Percentiles rank a stretch among this genome's conserved stretches.
Conservation (phyloP, 208 protist species). For the Trichomonas vaginalis region DNA sequence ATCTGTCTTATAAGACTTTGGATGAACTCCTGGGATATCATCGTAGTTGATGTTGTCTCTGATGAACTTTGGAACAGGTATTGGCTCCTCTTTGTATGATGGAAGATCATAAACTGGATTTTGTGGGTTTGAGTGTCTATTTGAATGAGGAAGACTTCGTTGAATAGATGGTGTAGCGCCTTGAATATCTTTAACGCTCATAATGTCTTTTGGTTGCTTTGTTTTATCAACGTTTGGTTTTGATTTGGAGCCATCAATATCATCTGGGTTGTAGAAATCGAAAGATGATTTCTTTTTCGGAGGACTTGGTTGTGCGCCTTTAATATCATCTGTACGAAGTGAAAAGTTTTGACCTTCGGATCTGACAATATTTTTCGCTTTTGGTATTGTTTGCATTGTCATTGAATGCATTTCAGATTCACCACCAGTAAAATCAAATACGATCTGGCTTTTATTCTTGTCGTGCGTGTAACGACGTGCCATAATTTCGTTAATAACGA, state of each 20-base stretch:
- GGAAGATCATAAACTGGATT: slow-evolving; percentile 1
- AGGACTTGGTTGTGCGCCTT: not conserved
- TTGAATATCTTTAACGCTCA: not conserved
- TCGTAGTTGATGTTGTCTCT: not conserved
- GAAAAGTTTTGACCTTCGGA: not conserved
- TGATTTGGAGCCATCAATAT: not conserved
- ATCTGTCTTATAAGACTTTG: not conserved
- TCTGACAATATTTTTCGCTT: not conserved
- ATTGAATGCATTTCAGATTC: not conserved
- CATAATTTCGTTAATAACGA: not conserved
- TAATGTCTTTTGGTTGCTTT: not conserved
- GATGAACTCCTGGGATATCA: not conserved
- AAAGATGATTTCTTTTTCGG: too few relatives aligned
- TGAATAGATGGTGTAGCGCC: not conserved
- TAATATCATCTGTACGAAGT: not conserved
- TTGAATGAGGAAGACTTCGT: not conserved
- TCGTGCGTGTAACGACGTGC: not conserved
- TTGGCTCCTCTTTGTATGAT: not conserved
- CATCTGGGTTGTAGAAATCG: not conserved
- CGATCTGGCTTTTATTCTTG: slow-evolving; percentile 12
- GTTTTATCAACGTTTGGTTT: not conserved
- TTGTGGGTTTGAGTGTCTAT: not conserved
- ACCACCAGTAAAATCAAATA: not conserved
- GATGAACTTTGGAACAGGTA: not conserved
- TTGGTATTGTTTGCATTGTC: not conserved